Evolutionary conservation across 2,329 filamentous ascomycete species (phyloP), one percentile per base, ranked within the genome.

Genomic region (Fusarium xyrophilum): DNA sequence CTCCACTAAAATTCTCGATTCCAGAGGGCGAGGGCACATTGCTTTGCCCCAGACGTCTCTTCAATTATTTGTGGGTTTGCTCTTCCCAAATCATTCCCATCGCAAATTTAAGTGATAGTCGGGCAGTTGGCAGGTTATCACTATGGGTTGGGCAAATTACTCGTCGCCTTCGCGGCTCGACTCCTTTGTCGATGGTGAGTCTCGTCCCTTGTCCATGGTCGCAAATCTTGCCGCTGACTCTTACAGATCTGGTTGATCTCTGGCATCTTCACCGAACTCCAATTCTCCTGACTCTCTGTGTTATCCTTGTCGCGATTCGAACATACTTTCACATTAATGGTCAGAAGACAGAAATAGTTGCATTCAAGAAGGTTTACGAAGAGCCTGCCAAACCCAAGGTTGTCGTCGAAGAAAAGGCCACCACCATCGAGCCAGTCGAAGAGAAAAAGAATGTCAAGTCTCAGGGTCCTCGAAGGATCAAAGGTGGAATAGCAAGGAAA

Each of bases 251-350:
- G 58, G 72, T 83, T 14, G 80, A 82, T 47, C 60, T 79, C 13
- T 86, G 84, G 84, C 83, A 85, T 67, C 65, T 75, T 51, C 78
- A 84, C 63, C 81, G 84, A 25, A 81, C 82, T 19, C 76, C 80
- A 2, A 79, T 84, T 30, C 77, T 85, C 19, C 68, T 85, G 6
- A 73, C 75, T 36, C 68, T 77, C 4, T 76, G 84, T 53, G 63
- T 77, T 5, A 44, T 78, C 13, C 78, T 85, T 36, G 64, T 81
- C 9, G 71, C 76, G 7, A 62, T 82, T 27, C 79, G 83, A 39
- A 51, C 81, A 8, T 85, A 84, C 54, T 72, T 85, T 1, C 79
- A 83, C 53, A 40, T 77, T 8, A 77, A 77, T 14, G 73, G 78
- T 10, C 71, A 76, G 11, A 75, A 73, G 33, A 70, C 78, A n/a